Conservation (phyloP, 1,284 basidiomycete species). For the Malassezia nana region DNA sequence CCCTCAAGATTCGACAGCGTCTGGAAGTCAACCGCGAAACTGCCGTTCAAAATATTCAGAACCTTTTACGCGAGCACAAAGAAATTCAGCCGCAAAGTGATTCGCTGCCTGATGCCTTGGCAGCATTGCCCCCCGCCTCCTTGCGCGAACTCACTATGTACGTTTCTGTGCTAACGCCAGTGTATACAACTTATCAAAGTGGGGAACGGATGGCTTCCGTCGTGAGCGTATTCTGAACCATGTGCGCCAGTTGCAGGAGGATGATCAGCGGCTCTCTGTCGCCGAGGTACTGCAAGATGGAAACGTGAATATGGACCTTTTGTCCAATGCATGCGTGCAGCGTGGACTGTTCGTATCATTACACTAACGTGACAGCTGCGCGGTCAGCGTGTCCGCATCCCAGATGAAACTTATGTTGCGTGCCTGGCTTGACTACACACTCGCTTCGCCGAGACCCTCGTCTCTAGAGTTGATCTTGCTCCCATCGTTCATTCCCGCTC, state of each 20-base stretch:
- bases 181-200: conserved; percentile 27
- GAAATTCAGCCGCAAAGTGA: conserved; percentile 5
- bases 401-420: conserved; percentile 4
- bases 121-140: conserved; percentile 13
- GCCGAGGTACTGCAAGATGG: conserved; percentile 16
- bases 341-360: conserved; percentile 26
- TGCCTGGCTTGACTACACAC: conserved; percentile 8
- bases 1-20: conserved; percentile 47
- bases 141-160: conserved; percentile 20
- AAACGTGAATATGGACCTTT: conserved; percentile 18
- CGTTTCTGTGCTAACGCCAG: conserved; percentile 1
- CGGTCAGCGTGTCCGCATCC: background rate
- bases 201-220: conserved; percentile 25
- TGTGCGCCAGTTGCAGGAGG: conserved; percentile 24
- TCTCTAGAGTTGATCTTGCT: conserved; percentile 20
- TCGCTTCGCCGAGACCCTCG: conserved; percentile 8
- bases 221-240: conserved; percentile 27
- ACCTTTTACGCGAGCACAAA: conserved; percentile 8
- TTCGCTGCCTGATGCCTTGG: conserved; percentile 8
- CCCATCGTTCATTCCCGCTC: conserved; percentile 18
- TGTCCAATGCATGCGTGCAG: conserved; percentile 31
- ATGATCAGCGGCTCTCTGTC: conserved; percentile 25
- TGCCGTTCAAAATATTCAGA: conserved; percentile 22
- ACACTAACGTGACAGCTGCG: conserved; percentile 13
- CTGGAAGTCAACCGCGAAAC: conserved; percentile 31